These are phyloP conservation scores for Brassica rapa DNA, from an alignment of 345 rosid genomes.

Conservation along the genomic window DNA sequence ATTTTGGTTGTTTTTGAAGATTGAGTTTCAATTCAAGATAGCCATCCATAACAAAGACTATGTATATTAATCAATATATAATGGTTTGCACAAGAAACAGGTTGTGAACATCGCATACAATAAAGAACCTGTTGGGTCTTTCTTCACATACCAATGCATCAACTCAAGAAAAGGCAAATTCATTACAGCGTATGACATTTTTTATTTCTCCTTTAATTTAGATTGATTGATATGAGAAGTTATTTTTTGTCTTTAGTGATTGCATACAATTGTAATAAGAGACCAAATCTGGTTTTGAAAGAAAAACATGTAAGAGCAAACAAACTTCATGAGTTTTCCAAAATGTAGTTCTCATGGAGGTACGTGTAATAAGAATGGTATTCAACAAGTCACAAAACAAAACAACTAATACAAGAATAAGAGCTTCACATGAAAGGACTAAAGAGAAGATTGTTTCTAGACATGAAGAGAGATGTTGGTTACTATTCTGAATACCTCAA, in stretches of 20 bases:
- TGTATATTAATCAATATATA: no score
- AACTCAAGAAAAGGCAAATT: conserved; percentile 19
- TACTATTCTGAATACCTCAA: no score
- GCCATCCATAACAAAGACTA: no score
- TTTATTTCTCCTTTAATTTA: neutral
- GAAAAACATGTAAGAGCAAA: conserved; percentile 1
- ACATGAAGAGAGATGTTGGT: no score
- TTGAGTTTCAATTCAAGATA: no score
- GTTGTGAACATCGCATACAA: no score
- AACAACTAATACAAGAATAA: no score
- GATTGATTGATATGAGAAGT: neutral
- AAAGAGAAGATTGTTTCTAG: no score
- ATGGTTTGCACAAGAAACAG: no score
- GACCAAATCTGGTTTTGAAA: conserved; percentile 3
- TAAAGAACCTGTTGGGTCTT: no score
- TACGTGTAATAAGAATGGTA: conserved; percentile 1
- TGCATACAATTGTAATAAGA: neutral
- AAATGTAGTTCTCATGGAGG: conserved; percentile 25
- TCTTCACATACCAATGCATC: neutral
- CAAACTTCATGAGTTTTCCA: conserved; percentile 9
- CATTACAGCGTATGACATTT: conserved; percentile 2
- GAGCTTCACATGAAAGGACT: no score
- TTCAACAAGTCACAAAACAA: neutral
- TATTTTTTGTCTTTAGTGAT: neutral
- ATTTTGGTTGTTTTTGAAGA: no score